These are phyloP conservation scores for Scedosporium aurantiacum DNA, from an alignment of 2,329 filamentous ascomycete species.

Conservation along the genomic window DNA sequence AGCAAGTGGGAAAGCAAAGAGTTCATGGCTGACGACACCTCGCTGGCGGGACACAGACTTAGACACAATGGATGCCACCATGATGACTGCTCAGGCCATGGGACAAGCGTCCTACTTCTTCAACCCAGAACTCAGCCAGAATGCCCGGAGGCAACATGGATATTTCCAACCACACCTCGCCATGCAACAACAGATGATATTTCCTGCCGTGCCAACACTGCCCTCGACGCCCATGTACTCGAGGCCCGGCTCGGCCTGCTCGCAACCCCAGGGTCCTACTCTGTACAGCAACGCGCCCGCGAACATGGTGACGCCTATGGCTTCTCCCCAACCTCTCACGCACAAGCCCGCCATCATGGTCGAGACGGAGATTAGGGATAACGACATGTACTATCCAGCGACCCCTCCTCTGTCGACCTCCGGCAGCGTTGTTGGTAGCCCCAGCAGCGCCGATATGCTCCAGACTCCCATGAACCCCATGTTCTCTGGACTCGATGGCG, in stretches of 20 bases:
- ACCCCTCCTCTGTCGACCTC: constrained; percentile 81
- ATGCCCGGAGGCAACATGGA: constrained; percentile 62
- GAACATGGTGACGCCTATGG: constrained; percentile 53
- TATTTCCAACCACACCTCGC: constrained; percentile 57
- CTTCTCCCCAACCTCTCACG: constrained; percentile 61
- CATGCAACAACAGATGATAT: constrained; percentile 26
- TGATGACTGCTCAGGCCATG: constrained; percentile 48
- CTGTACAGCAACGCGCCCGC: constrained; percentile 44
- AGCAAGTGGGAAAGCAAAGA: neutral
- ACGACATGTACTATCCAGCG: constrained; percentile 64
- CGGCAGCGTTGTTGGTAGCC: constrained; percentile 77
- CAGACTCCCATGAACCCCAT: constrained; percentile 74
- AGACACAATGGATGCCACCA: constrained; percentile 52
- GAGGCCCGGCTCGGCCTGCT: constrained; percentile 53
- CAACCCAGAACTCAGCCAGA: too few species aligned
- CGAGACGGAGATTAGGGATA: constrained; percentile 61
- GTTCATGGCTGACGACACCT: neutral
- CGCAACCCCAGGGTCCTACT: constrained; percentile 44
- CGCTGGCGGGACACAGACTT: neutral
- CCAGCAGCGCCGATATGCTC: constrained; percentile 64
- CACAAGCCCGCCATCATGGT: constrained; percentile 71
- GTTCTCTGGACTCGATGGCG: constrained; percentile 61
- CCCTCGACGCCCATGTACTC: constrained; percentile 55
- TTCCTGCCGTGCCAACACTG: constrained; percentile 42
- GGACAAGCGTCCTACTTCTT: constrained; percentile 75